Evolutionary conservation across 1,284 basidiomycete species (phyloP).

Genomic region (Naganishia albida): DNA sequence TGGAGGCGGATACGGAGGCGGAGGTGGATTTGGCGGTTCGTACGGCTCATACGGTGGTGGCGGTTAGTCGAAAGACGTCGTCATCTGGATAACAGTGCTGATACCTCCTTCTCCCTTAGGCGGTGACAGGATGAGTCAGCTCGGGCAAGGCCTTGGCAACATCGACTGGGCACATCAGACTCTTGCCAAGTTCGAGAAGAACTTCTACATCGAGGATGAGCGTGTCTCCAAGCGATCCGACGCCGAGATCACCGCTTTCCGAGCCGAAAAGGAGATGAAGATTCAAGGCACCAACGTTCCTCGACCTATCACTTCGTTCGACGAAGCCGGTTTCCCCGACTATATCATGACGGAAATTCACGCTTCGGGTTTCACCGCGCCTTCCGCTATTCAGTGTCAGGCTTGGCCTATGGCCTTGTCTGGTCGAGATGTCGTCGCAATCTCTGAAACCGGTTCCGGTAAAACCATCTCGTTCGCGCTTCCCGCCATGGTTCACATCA

Average conservation of each 20-base stretch:
- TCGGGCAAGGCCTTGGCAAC: conserved; percentile 78
- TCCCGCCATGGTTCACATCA: conserved; percentile 99
- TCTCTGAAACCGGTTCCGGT: conserved; percentile 94
- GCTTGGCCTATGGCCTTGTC: conserved; percentile 97
- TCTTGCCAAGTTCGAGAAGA: conserved; percentile 74
- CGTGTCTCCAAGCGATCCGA: conserved; percentile 77
- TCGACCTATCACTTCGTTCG: conserved; percentile 85
- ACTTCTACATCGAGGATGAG: conserved; percentile 93
- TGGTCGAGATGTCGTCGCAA: conserved; percentile 91
- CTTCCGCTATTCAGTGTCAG: conserved; percentile 96
- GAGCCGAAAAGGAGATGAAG: conserved; percentile 82
- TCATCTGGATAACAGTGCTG: neutral
- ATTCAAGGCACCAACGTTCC: conserved; percentile 87
- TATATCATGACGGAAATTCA: conserved; percentile 92
- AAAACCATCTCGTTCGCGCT: conserved; percentile 92
- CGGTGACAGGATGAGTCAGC: conserved; percentile 77
- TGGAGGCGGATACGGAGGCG: conserved; percentile 44
- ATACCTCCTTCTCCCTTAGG: conserved; percentile 36
- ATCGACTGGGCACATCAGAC: conserved; percentile 78
- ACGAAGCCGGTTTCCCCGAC: conserved; percentile 93
- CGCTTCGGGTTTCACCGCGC: conserved; percentile 84
- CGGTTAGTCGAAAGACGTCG: neutral
- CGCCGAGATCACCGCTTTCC: conserved; percentile 84
- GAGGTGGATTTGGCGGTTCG: conserved; percentile 43
- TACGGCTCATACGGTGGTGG: conserved; percentile 42